Percentiles rank a stretch among this genome's conserved stretches.
phyloP scores from a whole-genome alignment of 2,329 filamentous ascomycete species.

The Daldinia sp. region DNA sequence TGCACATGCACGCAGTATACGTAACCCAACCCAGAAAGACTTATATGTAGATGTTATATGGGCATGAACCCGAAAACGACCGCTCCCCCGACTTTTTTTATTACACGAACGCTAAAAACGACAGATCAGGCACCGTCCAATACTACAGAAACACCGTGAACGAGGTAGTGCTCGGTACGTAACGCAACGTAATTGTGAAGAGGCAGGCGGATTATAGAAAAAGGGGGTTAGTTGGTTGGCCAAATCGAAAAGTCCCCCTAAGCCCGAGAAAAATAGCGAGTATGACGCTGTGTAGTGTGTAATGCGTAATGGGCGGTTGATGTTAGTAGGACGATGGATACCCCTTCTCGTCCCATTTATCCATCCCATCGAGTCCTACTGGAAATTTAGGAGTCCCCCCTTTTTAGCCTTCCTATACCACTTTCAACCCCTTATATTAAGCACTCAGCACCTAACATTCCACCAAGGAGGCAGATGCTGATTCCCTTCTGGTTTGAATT shows the following conservation, averaged over 20 bases:
- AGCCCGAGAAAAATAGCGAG: not conserved
- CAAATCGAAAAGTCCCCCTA: not conserved
- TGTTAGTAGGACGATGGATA: not conserved
- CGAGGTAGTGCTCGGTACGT: not conserved
- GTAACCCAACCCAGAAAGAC: not conserved
- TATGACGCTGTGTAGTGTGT: not conserved
- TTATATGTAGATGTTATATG: not conserved
- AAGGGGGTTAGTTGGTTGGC: not conserved
- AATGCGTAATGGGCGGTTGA: not conserved
- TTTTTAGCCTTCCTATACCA: not conserved
- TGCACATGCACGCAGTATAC: not conserved
- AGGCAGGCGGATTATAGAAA: not conserved
- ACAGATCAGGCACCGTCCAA: conserved; percentile 7
- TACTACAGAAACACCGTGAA: not conserved
- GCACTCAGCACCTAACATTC: too few relatives aligned
- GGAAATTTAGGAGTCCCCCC: not conserved
- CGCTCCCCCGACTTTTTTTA: conserved; percentile 18
- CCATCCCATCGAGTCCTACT: not conserved
- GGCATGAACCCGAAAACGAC: conserved; percentile 10
- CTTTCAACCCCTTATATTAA: not conserved
- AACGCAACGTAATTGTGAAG: not conserved
- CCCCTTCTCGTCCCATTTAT: too few relatives aligned
- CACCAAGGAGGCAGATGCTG: not conserved
- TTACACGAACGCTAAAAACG: conserved; percentile 21
- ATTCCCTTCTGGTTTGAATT: not conserved